A percentile compares a stretch with the other conserved stretches of the same genome.
phyloP scores from a whole-genome alignment of 2,329 filamentous ascomycete genomes.

The Rhynchosporium secalis region DNA sequence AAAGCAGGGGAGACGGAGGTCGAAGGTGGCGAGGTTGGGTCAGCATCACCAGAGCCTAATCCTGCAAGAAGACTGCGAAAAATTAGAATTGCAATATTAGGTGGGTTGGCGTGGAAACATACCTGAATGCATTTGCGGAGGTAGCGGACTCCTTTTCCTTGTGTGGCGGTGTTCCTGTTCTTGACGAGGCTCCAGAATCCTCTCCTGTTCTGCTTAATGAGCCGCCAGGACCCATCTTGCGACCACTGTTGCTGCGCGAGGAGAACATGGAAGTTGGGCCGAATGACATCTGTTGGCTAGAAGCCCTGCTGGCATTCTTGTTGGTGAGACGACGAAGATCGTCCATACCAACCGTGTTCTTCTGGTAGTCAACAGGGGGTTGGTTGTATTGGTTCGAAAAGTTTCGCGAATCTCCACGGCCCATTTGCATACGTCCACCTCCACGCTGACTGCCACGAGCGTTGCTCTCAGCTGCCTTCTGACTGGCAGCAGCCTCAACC shows the following conservation, averaged over 20 bases:
- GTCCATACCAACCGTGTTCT: constrained; percentile 86
- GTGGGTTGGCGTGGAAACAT: constrained; percentile 44
- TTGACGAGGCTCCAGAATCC: constrained; percentile 83
- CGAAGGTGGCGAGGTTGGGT: constrained; percentile 69
- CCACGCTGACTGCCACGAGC: constrained; percentile 64
- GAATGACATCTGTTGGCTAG: constrained; percentile 63
- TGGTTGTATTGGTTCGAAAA: constrained; percentile 75
- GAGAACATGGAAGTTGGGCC: constrained; percentile 86
- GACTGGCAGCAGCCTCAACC: constrained; percentile 73
- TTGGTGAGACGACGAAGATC: constrained; percentile 79
- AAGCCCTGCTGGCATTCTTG: constrained; percentile 60
- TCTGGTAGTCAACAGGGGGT: constrained; percentile 66
- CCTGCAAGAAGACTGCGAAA: constrained; percentile 51
- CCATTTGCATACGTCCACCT: constrained; percentile 69
- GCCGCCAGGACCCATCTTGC: constrained; percentile 74
- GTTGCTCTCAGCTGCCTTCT: constrained; percentile 72
- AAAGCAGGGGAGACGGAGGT: constrained; percentile 65
- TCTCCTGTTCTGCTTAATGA: constrained; percentile 73
- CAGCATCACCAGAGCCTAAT: constrained; percentile 52
- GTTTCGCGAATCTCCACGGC: constrained; percentile 83
- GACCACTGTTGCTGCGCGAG: constrained; percentile 87
- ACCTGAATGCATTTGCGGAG: constrained; percentile 93
- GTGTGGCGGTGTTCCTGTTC: constrained; percentile 84
- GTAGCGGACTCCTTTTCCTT: constrained; percentile 61
- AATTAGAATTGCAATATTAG: constrained; percentile 33